A percentile compares a stretch with the other conserved stretches of the same genome.
phyloP scores from a whole-genome alignment of 768 basidiomycete genomes.

The Boletus eberwhitei region DNA sequence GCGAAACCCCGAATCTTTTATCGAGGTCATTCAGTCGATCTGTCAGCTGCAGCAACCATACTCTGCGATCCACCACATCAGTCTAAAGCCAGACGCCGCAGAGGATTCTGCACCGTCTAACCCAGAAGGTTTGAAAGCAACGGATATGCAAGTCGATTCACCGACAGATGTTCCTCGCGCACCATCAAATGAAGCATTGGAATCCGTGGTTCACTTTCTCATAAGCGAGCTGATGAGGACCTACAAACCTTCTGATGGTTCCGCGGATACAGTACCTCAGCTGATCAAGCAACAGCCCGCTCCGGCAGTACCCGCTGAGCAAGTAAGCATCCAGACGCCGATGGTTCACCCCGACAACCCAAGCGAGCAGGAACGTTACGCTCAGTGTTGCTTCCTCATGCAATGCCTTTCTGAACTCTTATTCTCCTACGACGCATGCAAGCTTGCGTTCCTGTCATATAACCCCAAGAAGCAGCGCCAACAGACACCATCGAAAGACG shows the following conservation, averaged over 20 bases:
- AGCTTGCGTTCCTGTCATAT: conserved; percentile 80
- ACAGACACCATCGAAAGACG: conserved; percentile 64
- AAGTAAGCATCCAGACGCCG: conserved; percentile 15
- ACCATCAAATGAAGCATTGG: conserved; percentile 44
- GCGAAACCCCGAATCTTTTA: conserved; percentile 74
- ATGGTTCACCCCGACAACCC: conserved; percentile 7
- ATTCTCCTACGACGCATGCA: conserved; percentile 91
- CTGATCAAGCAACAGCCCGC: conserved; percentile 13
- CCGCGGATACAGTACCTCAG: conserved; percentile 16
- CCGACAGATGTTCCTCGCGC: conserved; percentile 22
- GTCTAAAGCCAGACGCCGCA: conserved; percentile 43
- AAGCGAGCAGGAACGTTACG: conserved; percentile 32
- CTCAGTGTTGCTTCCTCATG: conserved; percentile 82
- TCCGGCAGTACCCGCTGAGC: conserved; percentile 9
- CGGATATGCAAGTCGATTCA: conserved; percentile 62
- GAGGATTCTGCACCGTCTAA: conserved; percentile 8
- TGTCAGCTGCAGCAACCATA: conserved; percentile 73
- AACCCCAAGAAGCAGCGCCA: conserved; percentile 56
- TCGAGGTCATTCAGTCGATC: conserved; percentile 65
- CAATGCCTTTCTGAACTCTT: conserved; percentile 88
- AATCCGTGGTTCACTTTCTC: conserved; percentile 66
- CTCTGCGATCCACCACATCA: conserved; percentile 53
- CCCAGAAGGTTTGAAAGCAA: conserved; percentile 20
- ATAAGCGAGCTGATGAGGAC: conserved; percentile 66
- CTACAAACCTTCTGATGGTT: conserved; percentile 45